Evolutionary conservation across 345 rosid genomes (phyloP).

Genomic region (Populus euphratica): DNA sequence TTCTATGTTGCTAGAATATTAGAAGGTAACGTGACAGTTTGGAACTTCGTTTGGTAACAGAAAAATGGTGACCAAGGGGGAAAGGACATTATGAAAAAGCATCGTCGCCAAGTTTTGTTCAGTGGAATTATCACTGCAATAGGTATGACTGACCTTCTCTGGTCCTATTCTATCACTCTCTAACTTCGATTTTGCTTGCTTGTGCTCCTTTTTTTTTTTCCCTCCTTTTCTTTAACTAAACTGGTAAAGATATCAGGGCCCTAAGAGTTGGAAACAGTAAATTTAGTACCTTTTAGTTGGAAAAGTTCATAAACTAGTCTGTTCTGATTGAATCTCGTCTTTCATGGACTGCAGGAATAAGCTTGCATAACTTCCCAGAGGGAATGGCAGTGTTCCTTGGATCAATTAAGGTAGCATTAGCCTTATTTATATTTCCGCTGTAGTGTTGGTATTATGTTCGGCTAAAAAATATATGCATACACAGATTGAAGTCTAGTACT

Average conservation of each 20-base stretch:
- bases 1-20: conserved; percentile 4
- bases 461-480: background rate
- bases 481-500: background rate
- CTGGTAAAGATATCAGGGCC: background rate
- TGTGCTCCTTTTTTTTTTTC: background rate
- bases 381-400: conserved; percentile 99
- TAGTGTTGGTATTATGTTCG: background rate
- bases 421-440: background rate
- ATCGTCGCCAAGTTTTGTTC: conserved; percentile 78
- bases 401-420: conserved; percentile 72
- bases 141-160: conserved; percentile 43
- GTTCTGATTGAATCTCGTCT: conserved; percentile 14
- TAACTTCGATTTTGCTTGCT: background rate
- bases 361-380: conserved; percentile 98
- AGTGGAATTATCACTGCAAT: conserved; percentile 93
- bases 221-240: background rate
- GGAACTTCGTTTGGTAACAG: conserved; percentile 44
- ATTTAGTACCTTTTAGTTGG: background rate
- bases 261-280: background rate
- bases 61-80: conserved; percentile 64
- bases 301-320: conserved; percentile 2
- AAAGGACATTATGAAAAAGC: conserved; percentile 83
- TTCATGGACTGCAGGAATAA: conserved; percentile 60
- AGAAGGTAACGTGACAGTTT: conserved; percentile 18
- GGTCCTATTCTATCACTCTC: background rate